Percentiles rank a stretch among this genome's conserved stretches.
phyloP scores from a whole-genome alignment of 345 rosid genomes.

The Lepidium africanum region DNA sequence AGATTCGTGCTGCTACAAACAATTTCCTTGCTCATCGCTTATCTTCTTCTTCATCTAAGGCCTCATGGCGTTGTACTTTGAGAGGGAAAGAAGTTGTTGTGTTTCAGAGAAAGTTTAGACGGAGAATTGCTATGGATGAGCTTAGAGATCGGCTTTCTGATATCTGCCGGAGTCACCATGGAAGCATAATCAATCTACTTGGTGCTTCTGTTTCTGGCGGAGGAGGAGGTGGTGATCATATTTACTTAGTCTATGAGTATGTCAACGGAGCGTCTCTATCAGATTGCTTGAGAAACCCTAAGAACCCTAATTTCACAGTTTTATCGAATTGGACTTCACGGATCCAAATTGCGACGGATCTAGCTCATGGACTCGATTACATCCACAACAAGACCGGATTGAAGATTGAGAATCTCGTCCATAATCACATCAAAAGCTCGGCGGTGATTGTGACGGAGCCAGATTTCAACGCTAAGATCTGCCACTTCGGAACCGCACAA shows the following conservation, averaged over 20 bases:
- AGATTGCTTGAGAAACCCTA: constrained; percentile 56
- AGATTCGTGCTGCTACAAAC: constrained; percentile 84
- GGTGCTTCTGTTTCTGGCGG: constrained; percentile 54
- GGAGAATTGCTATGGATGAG: constrained; percentile 32
- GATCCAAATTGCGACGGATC: constrained; percentile 73
- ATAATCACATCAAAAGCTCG: constrained; percentile 67
- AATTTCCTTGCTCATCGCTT: constrained; percentile 62
- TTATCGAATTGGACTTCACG: constrained; percentile 71
- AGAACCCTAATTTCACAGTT: constrained; percentile 61
- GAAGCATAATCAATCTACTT: constrained; percentile 52
- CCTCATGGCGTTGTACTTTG: constrained; percentile 71
- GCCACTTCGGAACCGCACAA: constrained; percentile 81
- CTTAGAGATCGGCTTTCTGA: constrained; percentile 46
- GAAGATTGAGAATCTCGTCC: constrained; percentile 48
- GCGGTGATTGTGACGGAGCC: constrained; percentile 68
- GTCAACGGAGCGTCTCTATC: constrained; percentile 57
- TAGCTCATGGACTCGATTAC: constrained; percentile 84
- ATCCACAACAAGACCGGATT: constrained; percentile 71
- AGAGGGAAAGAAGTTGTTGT: constrained; percentile 56
- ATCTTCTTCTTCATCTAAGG: constrained; percentile 51
- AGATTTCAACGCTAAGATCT: constrained; percentile 51
- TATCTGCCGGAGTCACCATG: constrained; percentile 68
- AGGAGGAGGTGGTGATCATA: constrained; percentile 44
- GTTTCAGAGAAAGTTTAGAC: constrained; percentile 67
- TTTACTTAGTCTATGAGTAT: constrained; percentile 69